Evolutionary conservation across 805 yeast species (phyloP), one percentile per base, ranked within the genome.

Genomic region (Candida xiaguanensis): DNA sequence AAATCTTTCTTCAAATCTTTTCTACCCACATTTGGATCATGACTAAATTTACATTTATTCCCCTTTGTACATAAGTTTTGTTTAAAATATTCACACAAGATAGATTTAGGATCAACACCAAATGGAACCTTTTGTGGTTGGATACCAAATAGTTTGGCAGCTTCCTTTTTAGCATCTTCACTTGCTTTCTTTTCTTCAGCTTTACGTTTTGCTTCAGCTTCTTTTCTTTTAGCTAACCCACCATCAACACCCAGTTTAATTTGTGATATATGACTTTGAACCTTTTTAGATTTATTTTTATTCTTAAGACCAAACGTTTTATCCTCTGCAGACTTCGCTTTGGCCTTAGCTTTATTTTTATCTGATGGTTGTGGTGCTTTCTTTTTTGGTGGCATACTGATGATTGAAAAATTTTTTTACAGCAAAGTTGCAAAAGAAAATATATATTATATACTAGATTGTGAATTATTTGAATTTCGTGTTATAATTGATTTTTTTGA

Each of bases 61-160:
- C 93, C 93, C 59, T 84, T 84, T 48, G 82, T 78, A 77, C 99
- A 93, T 18, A 95, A 88, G 30, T 75, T 74, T 49, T 83, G 78
- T 65, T 82, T 93, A 78, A 88, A 91, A 63, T 79, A 80, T 42
- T 86, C 85, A 77, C 99, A 93, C 15, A 93, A 64, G 25, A 93
- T 84, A 1, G 95, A 79, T 66, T 93, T 91, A 39, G 99, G 99
- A 65, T 93, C 98, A 43, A 89, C 97, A 38, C 99, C 99, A 55
- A 91, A 89, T 30, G 96, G 95, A 23, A 91, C 86, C 58, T 87
- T 88, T 60, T 87, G 97, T 33, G 70, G 73, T 39, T 77, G 83
- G 36, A 87, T 70, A 23, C 80, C 83, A 51, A 88, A 76, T 32
- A 91, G 64, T 13, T 84, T 82, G 11, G 87, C 82, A 4, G 95